These are phyloP conservation scores for Penicillium palitans DNA, from an alignment of 2,329 filamentous ascomycete species.

Conservation along the genomic window DNA sequence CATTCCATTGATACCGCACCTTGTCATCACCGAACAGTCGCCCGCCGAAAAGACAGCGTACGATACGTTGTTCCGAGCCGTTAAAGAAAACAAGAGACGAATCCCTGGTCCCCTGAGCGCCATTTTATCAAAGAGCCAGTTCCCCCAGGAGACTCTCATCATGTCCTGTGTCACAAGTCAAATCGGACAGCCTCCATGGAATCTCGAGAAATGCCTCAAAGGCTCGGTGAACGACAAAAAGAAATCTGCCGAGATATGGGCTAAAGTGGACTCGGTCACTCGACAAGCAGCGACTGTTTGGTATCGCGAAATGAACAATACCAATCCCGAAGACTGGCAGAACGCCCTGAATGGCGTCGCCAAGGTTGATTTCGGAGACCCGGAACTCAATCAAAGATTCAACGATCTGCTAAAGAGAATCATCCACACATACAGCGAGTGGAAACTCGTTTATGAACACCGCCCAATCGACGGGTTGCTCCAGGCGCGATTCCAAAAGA, in stretches of 20 bases:
- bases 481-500: neutral
- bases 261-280: neutral
- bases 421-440: neutral
- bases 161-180: constrained; percentile 47
- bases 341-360: neutral
- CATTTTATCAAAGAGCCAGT: constrained; percentile 45
- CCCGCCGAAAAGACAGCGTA: constrained; percentile 55
- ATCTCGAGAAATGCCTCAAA: constrained; percentile 24
- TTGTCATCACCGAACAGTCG: constrained; percentile 48
- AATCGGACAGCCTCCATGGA: constrained; percentile 28
- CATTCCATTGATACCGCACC: constrained; percentile 47
- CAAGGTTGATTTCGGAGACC: neutral
- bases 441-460: neutral
- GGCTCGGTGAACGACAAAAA: neutral
- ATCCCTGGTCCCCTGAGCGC: constrained; percentile 42
- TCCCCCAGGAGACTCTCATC: constrained; percentile 36
- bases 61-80: constrained; percentile 55
- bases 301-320: neutral
- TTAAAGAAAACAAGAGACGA: constrained; percentile 41
- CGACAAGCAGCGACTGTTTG: neutral
- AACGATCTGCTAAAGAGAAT: neutral
- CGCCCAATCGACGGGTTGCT: neutral
- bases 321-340: neutral
- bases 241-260: neutral
- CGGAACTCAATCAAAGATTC: neutral